These are phyloP conservation scores for Phytophthora syringae DNA, from an alignment of 352 stramenopile species.

Conservation along the genomic window DNA sequence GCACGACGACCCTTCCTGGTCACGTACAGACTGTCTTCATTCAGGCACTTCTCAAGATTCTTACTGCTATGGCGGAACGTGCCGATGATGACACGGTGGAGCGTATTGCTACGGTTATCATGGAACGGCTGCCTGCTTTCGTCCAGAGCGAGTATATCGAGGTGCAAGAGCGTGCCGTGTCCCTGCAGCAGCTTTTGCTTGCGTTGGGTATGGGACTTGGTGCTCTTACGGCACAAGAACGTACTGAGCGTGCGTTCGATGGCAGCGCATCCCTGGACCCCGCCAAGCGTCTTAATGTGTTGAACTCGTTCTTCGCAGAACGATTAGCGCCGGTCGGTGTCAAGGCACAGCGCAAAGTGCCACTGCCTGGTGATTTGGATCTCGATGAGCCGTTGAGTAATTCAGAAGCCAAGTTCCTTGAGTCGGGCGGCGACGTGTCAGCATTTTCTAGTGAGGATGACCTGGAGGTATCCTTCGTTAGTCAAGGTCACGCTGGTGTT, in stretches of 20 bases:
- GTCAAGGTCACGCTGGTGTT: slow-evolving; percentile 44
- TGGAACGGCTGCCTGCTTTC: slow-evolving; percentile 87
- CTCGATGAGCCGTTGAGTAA: slow-evolving; percentile 64
- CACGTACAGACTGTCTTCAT: slow-evolving; percentile 96
- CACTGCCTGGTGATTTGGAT: slow-evolving; percentile 83
- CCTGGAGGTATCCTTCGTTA: slow-evolving; percentile 83
- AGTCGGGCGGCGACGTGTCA: slow-evolving; percentile 73
- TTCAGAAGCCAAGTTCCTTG: slow-evolving; percentile 72
- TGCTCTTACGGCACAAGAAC: slow-evolving; percentile 64
- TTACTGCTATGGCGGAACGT: slow-evolving; percentile 77
- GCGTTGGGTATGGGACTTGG: slow-evolving; percentile 65
- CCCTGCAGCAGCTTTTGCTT: slow-evolving; percentile 76
- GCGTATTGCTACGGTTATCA: slow-evolving; percentile 84
- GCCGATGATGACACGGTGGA: slow-evolving; percentile 85
- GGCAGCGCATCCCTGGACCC: slow-evolving; percentile 51
- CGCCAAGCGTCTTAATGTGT: slow-evolving; percentile 53
- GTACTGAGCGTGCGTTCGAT: slow-evolving; percentile 73
- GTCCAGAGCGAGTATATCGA: slow-evolving; percentile 93
- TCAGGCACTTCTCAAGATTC: slow-evolving; percentile 93
- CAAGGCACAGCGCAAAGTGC: slow-evolving; percentile 94
- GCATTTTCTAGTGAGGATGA: slow-evolving; percentile 76
- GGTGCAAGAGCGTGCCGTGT: slow-evolving; percentile 95
- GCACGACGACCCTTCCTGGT: slow-evolving; percentile 80
- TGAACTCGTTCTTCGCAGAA: slow-evolving; percentile 84
- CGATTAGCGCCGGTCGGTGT: slow-evolving; percentile 86